Conservation (phyloP, 169 alveolate species). For the Eimeria necatrix region DNA sequence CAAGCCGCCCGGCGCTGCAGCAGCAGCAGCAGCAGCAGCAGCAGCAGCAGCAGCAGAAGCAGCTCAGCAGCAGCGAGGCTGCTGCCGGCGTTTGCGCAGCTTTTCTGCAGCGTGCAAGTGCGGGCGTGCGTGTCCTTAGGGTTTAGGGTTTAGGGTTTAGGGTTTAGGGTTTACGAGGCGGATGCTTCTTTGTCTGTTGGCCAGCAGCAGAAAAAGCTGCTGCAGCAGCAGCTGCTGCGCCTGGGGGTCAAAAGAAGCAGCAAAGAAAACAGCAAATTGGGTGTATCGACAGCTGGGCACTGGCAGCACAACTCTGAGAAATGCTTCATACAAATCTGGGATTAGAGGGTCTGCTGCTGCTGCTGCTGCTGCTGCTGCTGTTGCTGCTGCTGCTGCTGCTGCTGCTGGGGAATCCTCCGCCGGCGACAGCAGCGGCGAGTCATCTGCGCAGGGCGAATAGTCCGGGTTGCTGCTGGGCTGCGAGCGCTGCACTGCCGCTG, state of each 20-base stretch:
- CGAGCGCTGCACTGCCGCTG: slow-evolving; percentile 57
- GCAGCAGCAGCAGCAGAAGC: too few relatives aligned
- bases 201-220: slow-evolving; percentile 81
- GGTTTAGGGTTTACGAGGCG: slow-evolving; percentile 21
- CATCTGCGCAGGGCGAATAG: slow-evolving; percentile 66
- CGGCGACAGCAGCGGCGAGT: not conserved
- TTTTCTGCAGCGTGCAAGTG: too few relatives aligned
- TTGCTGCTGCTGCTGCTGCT: not conserved
- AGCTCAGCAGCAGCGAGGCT: too few relatives aligned
- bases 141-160: slow-evolving; percentile 49
- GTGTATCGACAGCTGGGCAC: slow-evolving; percentile 83
- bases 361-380: not conserved
- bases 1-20: not conserved
- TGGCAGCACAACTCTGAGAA: slow-evolving; percentile 83
- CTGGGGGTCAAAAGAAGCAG: slow-evolving; percentile 56
- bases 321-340: slow-evolving; percentile 79
- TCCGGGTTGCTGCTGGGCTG: not conserved
- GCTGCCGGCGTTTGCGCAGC: too few relatives aligned
- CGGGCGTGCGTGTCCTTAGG: not conserved
- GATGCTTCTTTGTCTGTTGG: slow-evolving; percentile 53
- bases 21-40: slow-evolving; percentile 9
- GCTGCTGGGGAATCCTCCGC: not conserved
- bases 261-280: slow-evolving; percentile 83
- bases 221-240: slow-evolving; percentile 82
- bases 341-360: slow-evolving; percentile 32